Percentiles rank a stretch among this genome's conserved stretches.
These are phyloP conservation scores for Russula emetica DNA, from an alignment of 768 basidiomycete species.

Conservation along the genomic window DNA sequence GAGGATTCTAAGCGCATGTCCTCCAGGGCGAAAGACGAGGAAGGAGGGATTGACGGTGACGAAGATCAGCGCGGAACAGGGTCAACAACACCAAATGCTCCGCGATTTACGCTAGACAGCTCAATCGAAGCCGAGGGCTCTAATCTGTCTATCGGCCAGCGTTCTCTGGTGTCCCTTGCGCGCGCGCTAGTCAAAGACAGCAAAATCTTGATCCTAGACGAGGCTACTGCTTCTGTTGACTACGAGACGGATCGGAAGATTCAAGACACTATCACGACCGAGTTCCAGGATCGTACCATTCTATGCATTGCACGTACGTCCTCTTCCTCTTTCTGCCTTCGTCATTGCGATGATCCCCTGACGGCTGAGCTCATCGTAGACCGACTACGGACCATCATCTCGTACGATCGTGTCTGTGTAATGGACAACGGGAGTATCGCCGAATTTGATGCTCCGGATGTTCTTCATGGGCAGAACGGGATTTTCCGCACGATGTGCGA, in stretches of 20 bases:
- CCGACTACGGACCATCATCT: conserved; percentile 80
- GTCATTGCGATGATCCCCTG: background rate
- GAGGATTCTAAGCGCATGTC: conserved; percentile 41
- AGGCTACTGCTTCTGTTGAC: conserved; percentile 89
- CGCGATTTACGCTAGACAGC: conserved; percentile 77
- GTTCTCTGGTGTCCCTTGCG: conserved; percentile 82
- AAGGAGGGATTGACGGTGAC: conserved; percentile 37
- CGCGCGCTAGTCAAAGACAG: conserved; percentile 85
- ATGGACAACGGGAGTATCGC: conserved; percentile 76
- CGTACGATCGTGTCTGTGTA: conserved; percentile 88
- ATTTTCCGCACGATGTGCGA: conserved; percentile 88
- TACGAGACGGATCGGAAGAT: conserved; percentile 89
- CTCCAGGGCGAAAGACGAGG: conserved; percentile 30
- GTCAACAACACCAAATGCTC: conserved; percentile 18
- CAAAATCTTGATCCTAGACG: conserved; percentile 82
- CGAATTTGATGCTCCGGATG: conserved; percentile 80
- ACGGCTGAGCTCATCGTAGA: conserved; percentile 39
- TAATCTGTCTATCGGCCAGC: conserved; percentile 77
- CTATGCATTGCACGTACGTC: conserved; percentile 80
- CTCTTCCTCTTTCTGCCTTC: background rate
- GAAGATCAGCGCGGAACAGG: conserved; percentile 40
- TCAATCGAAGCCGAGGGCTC: conserved; percentile 81
- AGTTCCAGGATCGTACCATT: conserved; percentile 81
- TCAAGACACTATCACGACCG: conserved; percentile 80
- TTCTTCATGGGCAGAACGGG: conserved; percentile 54